Conservation (phyloP, 2,329 filamentous ascomycete species). For the Fusarium tjaetaba region DNA sequence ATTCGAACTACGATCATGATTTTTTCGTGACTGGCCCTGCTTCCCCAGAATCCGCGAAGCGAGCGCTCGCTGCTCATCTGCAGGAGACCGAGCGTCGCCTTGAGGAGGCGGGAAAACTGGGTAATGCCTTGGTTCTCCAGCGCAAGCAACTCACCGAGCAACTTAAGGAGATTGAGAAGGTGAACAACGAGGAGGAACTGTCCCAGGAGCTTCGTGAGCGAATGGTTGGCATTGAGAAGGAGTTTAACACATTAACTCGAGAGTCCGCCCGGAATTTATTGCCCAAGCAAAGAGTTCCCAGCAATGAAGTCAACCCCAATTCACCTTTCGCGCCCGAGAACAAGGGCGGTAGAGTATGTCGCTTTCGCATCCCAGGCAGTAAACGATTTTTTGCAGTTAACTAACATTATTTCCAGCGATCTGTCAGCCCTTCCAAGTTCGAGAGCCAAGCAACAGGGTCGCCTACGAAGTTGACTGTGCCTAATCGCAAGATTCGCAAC, state of each 20-base stretch:
- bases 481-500: constrained; percentile 88
- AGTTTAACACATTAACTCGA: constrained; percentile 92
- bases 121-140: constrained; percentile 87
- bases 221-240: constrained; percentile 87
- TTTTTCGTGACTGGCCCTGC: constrained; percentile 80
- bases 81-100: constrained; percentile 92
- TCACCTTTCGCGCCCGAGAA: constrained; percentile 65
- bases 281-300: constrained; percentile 82
- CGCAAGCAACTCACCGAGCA: constrained; percentile 83
- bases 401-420: constrained; percentile 60
- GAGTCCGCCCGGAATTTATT: constrained; percentile 91
- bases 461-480: constrained; percentile 87
- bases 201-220: constrained; percentile 84
- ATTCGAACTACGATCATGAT: constrained; percentile 84
- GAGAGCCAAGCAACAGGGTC: constrained; percentile 86
- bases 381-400: not conserved
- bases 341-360: constrained; percentile 63
- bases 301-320: constrained; percentile 66
- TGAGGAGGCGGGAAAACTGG: constrained; percentile 89
- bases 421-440: constrained; percentile 79
- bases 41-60: constrained; percentile 84
- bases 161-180: constrained; percentile 83
- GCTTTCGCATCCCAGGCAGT: not conserved
- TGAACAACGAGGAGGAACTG: constrained; percentile 80
- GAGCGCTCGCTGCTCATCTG: constrained; percentile 89